Evolutionary conservation across 2,329 filamentous ascomycete species (phyloP).

Genomic region (Paramyrothecium roridum): DNA sequence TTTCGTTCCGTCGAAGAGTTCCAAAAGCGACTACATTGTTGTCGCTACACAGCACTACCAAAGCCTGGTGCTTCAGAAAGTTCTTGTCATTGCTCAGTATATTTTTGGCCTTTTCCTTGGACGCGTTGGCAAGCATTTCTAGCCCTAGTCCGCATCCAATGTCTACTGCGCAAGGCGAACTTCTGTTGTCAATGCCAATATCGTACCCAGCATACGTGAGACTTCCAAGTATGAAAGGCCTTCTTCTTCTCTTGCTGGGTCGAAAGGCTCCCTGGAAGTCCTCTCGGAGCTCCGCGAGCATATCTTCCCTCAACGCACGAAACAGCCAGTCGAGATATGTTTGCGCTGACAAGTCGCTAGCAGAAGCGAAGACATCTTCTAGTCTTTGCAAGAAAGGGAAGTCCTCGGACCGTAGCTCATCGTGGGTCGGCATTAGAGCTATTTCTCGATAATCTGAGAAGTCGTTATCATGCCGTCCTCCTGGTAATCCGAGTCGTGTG

Average conservation of each 20-base stretch:
- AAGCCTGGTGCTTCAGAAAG: slow-evolving; percentile 56
- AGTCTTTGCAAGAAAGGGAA: slow-evolving; percentile 53
- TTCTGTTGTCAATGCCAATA: slow-evolving; percentile 23
- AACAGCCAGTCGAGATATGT: slow-evolving; percentile 69
- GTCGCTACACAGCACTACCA: slow-evolving; percentile 57
- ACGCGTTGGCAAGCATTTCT: slow-evolving; percentile 31
- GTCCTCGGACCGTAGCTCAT: slow-evolving; percentile 56
- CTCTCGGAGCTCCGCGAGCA: slow-evolving; percentile 62
- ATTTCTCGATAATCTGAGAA: slow-evolving; percentile 58
- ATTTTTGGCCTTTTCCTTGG: slow-evolving; percentile 29
- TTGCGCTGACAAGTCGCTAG: slow-evolving; percentile 31
- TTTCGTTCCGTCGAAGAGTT: slow-evolving; percentile 47
- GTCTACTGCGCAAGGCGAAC: slow-evolving; percentile 32
- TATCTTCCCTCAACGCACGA: slow-evolving; percentile 67
- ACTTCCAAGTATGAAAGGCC: slow-evolving; percentile 32
- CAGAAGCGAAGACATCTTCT: slow-evolving; percentile 42
- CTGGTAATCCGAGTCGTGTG: slow-evolving; percentile 34
- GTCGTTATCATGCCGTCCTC: slow-evolving; percentile 74
- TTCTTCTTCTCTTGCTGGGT: slow-evolving; percentile 35
- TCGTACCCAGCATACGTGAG: slow-evolving; percentile 36
- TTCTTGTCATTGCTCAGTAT: slow-evolving; percentile 44
- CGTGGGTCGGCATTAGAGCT: slow-evolving; percentile 61
- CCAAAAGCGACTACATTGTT: slow-evolving; percentile 58
- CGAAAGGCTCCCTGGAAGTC: slow-evolving; percentile 52
- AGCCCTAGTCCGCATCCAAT: slow-evolving; percentile 42